These are phyloP conservation scores for Megacollybia platyphylla DNA, from an alignment of 1,284 basidiomycete genomes.

Conservation along the genomic window DNA sequence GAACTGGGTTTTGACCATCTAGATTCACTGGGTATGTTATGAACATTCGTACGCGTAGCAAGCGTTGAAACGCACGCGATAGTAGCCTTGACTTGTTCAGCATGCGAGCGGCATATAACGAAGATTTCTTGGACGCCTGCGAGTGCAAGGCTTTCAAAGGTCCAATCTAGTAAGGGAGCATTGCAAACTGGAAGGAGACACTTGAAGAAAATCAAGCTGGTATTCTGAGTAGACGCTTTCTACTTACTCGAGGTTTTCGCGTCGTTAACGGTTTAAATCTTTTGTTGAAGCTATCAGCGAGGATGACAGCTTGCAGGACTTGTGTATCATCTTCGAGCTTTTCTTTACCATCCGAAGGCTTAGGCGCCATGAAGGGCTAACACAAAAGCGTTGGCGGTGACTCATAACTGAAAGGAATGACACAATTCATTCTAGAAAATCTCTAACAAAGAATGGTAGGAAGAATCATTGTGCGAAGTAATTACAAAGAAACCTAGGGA, in stretches of 20 bases:
- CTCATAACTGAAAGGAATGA: neutral
- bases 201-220: slow-evolving; percentile 23
- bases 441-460: neutral
- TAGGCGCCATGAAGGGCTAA: slow-evolving; percentile 41
- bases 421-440: neutral
- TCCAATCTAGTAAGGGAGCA: slow-evolving; percentile 89
- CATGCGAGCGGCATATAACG: slow-evolving; percentile 83
- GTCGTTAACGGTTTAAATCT: slow-evolving; percentile 82
- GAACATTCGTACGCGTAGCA: slow-evolving; percentile 6
- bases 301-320: slow-evolving; percentile 81
- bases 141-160: slow-evolving; percentile 84
- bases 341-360: slow-evolving; percentile 44
- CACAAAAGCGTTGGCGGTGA: neutral
- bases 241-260: slow-evolving; percentile 66
- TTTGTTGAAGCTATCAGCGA: slow-evolving; percentile 92
- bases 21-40: slow-evolving; percentile 38
- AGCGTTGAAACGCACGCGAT: slow-evolving; percentile 49
- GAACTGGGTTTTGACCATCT: slow-evolving; percentile 70
- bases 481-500: slow-evolving; percentile 52
- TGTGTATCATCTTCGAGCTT: slow-evolving; percentile 64
- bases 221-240: slow-evolving; percentile 4
- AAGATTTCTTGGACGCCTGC: slow-evolving; percentile 95
- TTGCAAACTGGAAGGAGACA: slow-evolving; percentile 93
- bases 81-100: slow-evolving; percentile 70
- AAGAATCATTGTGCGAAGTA: slow-evolving; percentile 16